Evolutionary conservation across 768 basidiomycete species (phyloP).

Genomic region (Hemileccinum rubropunctum): DNA sequence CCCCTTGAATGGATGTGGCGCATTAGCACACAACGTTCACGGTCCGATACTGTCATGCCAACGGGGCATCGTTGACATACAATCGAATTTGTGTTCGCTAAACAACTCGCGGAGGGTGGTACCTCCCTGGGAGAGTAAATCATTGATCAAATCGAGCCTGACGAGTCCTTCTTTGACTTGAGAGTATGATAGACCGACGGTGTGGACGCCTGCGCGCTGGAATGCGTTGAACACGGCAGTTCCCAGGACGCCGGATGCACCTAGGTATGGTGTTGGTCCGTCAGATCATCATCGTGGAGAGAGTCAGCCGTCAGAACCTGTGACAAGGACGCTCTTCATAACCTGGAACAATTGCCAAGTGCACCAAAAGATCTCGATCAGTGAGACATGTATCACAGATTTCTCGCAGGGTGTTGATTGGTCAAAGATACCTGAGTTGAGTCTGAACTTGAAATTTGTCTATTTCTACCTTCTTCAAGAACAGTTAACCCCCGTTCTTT

Average conservation of each 20-base stretch:
- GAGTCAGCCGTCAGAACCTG: constrained; percentile 37
- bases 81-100: constrained; percentile 58
- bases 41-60: not conserved
- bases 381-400: not conserved
- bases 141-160: constrained; percentile 69
- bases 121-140: constrained; percentile 33
- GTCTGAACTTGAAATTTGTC: too few species aligned
- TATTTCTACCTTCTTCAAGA: too few species aligned
- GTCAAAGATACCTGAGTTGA: not conserved
- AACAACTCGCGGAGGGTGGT: constrained; percentile 50
- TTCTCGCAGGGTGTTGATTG: constrained; percentile 3
- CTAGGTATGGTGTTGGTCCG: constrained; percentile 36
- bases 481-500: too few species aligned
- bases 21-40: constrained; percentile 2
- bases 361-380: not conserved
- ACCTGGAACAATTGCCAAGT: not conserved
- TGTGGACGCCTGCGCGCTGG: constrained; percentile 39
- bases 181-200: constrained; percentile 72
- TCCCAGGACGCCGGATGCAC: constrained; percentile 91
- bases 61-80: too few species aligned
- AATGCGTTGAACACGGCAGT: constrained; percentile 73
- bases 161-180: constrained; percentile 51
- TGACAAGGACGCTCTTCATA: constrained; percentile 52
- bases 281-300: constrained; percentile 12
- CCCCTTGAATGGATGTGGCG: constrained; percentile 44